Percentiles rank a stretch among this genome's conserved stretches.
Evolutionary conservation across 129 eudicot species (phyloP).

Genomic region (Artemisia argyi): DNA sequence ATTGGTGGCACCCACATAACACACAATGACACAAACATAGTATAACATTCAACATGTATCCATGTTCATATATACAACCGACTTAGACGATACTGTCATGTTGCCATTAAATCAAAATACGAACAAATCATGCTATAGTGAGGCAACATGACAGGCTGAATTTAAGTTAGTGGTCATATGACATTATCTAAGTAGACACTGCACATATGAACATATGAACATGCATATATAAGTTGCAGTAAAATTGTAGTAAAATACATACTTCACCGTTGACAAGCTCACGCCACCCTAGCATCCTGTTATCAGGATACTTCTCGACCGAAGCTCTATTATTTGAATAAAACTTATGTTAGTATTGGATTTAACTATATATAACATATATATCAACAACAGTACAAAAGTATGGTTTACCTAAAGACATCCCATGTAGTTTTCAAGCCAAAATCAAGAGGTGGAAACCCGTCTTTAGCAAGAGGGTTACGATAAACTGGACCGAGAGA

Average conservation of each 20-base stretch:
- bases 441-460: constrained; percentile 69
- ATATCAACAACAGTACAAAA: background rate
- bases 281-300: constrained; percentile 95
- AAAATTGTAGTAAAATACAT: background rate
- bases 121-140: too few relatives aligned
- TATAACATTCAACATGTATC: too few relatives aligned
- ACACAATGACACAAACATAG: background rate
- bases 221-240: too few relatives aligned
- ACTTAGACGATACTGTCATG: too few relatives aligned
- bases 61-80: too few relatives aligned
- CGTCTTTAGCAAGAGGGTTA: constrained; percentile 61
- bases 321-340: constrained; percentile 42
- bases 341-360: background rate
- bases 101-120: too few relatives aligned
- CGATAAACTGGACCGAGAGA: constrained; percentile 86
- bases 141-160: too few relatives aligned
- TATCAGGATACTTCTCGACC: constrained; percentile 46
- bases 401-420: constrained; percentile 59
- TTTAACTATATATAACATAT: background rate
- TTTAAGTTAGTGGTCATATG: background rate
- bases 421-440: constrained; percentile 70
- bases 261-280: constrained; percentile 69
- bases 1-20: constrained; percentile 1
- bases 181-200: background rate
- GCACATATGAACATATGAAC: too few relatives aligned